Conservation (phyloP, 2,329 filamentous ascomycete species). For the Ophiocordyceps polyrhachis-furcata region DNA sequence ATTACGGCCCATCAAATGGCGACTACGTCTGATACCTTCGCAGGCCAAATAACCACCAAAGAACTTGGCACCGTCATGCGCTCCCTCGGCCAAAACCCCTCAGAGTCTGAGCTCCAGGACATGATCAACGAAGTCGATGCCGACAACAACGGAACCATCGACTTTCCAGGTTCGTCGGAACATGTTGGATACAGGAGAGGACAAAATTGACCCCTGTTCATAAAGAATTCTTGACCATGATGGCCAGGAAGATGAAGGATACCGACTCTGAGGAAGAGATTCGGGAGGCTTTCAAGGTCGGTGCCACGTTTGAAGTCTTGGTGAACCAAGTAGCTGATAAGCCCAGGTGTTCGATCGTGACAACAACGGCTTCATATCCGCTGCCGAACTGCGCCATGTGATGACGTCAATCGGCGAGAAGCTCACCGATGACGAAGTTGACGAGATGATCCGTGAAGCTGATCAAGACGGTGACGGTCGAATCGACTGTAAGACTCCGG, state of each 20-base stretch:
- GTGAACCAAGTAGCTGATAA: background rate
- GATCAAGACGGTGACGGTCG: constrained; percentile 79
- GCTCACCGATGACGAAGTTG: constrained; percentile 76
- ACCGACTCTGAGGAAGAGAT: constrained; percentile 86
- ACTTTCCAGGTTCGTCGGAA: constrained; percentile 56
- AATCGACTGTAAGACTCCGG: constrained; percentile 53
- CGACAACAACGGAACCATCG: constrained; percentile 84
- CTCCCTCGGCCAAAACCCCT: constrained; percentile 76
- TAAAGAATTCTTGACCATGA: constrained; percentile 78
- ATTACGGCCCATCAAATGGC: background rate
- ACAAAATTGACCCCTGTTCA: background rate
- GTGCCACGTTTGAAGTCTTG: background rate
- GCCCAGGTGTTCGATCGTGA: constrained; percentile 61
- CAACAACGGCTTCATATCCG: constrained; percentile 84
- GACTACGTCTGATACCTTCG: constrained; percentile 1
- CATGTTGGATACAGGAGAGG: background rate
- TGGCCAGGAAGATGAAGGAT: constrained; percentile 89
- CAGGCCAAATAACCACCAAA: constrained; percentile 84
- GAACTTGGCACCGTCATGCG: constrained; percentile 82
- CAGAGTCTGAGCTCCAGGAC: constrained; percentile 76
- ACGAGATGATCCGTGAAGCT: constrained; percentile 85
- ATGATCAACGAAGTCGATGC: constrained; percentile 92
- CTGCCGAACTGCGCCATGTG: constrained; percentile 72
- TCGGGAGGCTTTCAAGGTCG: constrained; percentile 70
- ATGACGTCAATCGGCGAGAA: constrained; percentile 90